A percentile compares a stretch with the other conserved stretches of the same genome.
These are phyloP conservation scores for Colletotrichum viniferum DNA, from an alignment of 2,329 filamentous ascomycete species.

Conservation along the genomic window DNA sequence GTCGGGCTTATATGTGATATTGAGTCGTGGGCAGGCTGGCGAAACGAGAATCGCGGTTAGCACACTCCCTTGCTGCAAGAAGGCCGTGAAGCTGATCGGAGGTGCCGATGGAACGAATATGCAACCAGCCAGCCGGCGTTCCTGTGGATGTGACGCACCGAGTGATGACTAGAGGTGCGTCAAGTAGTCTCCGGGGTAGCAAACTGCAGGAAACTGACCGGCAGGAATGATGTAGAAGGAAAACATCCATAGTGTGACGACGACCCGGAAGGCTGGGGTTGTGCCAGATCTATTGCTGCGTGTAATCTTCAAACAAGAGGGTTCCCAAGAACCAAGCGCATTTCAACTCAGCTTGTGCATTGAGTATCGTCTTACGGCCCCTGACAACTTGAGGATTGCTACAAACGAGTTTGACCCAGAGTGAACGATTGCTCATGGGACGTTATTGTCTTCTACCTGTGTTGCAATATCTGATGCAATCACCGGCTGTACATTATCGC, in stretches of 20 bases:
- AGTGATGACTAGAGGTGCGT: background rate
- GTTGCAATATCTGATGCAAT: background rate
- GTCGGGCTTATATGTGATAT: background rate
- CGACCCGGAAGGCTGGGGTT: background rate
- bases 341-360: background rate
- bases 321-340: background rate
- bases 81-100: background rate
- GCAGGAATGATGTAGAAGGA: background rate
- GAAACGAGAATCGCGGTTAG: background rate
- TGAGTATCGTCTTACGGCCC: background rate
- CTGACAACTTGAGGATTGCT: background rate
- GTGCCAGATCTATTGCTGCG: background rate
- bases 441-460: background rate
- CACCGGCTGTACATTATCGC: conserved; percentile 20
- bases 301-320: background rate
- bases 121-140: background rate
- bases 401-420: background rate
- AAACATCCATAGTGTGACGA: background rate
- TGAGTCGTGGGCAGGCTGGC: background rate
- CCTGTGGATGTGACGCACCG: background rate
- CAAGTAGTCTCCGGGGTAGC: background rate
- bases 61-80: background rate
- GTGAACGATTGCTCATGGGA: background rate
- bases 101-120: background rate
- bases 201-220: background rate